Base-by-base conservation (phyloP, 495 filamentous ascomycete genomes). In the Letharia columbiana region DNA sequence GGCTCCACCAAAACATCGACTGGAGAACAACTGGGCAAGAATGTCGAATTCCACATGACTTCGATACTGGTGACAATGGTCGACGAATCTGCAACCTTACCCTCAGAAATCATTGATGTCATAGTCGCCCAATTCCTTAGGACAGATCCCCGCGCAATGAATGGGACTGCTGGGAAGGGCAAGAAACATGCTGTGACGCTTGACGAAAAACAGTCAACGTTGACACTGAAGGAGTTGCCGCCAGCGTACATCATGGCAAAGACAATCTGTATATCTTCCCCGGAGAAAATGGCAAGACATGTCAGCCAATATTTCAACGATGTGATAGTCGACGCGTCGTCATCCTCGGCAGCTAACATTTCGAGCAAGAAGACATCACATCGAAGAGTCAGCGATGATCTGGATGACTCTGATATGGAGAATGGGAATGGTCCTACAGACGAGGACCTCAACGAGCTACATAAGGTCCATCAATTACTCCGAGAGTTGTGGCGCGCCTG, bases 261-360 rank as follows among this genome's bases (percentile, higher is more conserved):
- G 75, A 87, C 87, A 9, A 87, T 99, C 40, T 99, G 94, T 75
- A 94, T 93, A 71, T 79, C 82, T n/a, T 93, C 86, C 65, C 86
- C 90, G 3, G 94, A 96, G 67, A 90, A 92, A 73, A 97, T 99
- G 93, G 87, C 91, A 2, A 87, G 91, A 60, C 88, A 91, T 70
- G 87, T 97, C 63, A 92, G 91, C 68, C 92, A 95, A 72, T 99
- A 97, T 73, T 99, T 99, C 76, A 94, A 92, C 74, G 91, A 96
- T 66, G 91, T 98, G 33, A 93, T 99, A 63, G 84, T 96, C 57
- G 90, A 96, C 70, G 87, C 90, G 17, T 91, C 93, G 1, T 82
- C 85, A 4, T 71, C 74, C 1, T 74, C 73, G 10, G 70, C 65
- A 42, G 63, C 74, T 18, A 78, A 81, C 28, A 74, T 75, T 7